Conservation (phyloP, 768 basidiomycete species). For the Suillus subaureus region DNA sequence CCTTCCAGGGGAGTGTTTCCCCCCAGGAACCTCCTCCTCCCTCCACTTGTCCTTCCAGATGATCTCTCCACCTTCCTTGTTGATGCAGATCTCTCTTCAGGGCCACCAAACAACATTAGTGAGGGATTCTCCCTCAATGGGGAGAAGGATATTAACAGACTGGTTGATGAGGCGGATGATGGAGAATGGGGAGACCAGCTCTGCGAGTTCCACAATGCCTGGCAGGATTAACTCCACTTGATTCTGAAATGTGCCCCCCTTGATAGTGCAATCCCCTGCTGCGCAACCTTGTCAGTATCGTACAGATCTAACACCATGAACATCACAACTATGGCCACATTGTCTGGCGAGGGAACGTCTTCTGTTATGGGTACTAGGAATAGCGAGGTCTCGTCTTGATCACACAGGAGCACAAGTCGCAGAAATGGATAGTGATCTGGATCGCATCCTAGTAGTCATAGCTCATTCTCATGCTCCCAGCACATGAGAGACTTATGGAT, state of each 20-base stretch:
- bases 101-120: too few species aligned
- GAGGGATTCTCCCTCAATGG: too few species aligned
- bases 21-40: slow-evolving; percentile 27
- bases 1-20: slow-evolving; percentile 2
- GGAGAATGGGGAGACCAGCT: not conserved
- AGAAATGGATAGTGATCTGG: not conserved
- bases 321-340: slow-evolving; percentile 28
- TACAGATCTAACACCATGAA: slow-evolving; percentile 12
- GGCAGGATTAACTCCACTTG: not conserved
- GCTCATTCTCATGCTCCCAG: slow-evolving; percentile 26
- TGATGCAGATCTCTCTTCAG: not conserved
- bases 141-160: rapidly evolving
- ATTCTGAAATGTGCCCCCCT: rapidly evolving
- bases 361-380: slow-evolving; percentile 25
- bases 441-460: slow-evolving; percentile 27
- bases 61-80: slow-evolving; percentile 12
- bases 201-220: not conserved
- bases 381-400: not conserved
- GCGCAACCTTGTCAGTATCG: slow-evolving; percentile 11
- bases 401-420: not conserved
- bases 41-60: slow-evolving; percentile 31
- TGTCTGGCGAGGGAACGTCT: slow-evolving; percentile 29
- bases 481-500: slow-evolving; percentile 35
- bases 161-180: not conserved
- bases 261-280: not conserved